phyloP scores from a whole-genome alignment of 1,284 basidiomycete genomes.

The Cryptococcus maquisensis region DNA sequence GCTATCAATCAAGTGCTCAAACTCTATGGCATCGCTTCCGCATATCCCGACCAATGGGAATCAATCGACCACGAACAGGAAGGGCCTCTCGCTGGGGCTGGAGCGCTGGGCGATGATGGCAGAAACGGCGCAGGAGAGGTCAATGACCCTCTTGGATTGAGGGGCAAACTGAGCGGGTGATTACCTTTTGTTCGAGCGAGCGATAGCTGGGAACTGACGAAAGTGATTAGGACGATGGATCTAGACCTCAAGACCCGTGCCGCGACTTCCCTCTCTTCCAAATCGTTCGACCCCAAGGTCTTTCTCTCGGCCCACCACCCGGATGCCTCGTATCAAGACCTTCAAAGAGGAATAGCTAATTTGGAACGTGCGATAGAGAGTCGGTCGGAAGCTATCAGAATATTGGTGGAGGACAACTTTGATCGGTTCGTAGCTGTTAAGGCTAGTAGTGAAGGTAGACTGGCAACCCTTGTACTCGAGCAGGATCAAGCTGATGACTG shows the following conservation, averaged over 20 bases:
- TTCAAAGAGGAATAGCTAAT: conserved; percentile 67
- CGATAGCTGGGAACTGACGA: not conserved
- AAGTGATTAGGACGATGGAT: conserved; percentile 19
- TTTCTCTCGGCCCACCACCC: conserved; percentile 92
- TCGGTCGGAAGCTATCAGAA: conserved; percentile 84
- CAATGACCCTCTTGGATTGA: conserved; percentile 46
- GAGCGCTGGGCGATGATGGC: conserved; percentile 32
- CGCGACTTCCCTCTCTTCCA: conserved; percentile 76
- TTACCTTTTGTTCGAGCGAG: not conserved
- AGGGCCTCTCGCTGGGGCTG: conserved; percentile 39
- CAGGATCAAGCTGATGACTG: not conserved
- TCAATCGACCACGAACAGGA: conserved; percentile 46
- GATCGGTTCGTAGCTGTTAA: conserved; percentile 98
- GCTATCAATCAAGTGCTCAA: conserved; percentile 37
- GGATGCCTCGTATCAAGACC: conserved; percentile 90
- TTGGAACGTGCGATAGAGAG: conserved; percentile 75
- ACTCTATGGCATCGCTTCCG: conserved; percentile 45
- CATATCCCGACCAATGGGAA: conserved; percentile 47
- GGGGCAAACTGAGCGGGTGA: conserved; percentile 36
- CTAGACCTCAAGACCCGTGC: conserved; percentile 44
- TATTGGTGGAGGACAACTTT: conserved; percentile 96
- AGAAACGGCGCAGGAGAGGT: conserved; percentile 35
- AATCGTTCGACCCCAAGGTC: conserved; percentile 91
- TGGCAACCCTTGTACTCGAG: not conserved
- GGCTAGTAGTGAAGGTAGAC: conserved; percentile 83